Conservation (phyloP, 305 asterid species). For the Solanum hybrid region DNA sequence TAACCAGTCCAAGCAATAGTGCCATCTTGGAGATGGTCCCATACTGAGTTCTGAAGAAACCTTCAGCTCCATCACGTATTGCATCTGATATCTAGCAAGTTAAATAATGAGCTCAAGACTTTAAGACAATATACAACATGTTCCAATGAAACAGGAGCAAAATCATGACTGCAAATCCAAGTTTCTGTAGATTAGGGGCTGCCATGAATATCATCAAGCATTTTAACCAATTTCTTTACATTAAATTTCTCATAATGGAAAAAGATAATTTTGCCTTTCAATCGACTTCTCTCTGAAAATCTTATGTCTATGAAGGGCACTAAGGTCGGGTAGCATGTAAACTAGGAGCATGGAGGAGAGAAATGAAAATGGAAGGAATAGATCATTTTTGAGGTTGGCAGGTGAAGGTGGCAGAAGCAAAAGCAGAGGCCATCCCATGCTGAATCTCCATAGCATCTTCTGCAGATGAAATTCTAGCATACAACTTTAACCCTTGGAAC, state of each 20-base stretch:
- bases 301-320: background rate
- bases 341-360: background rate
- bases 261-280: background rate
- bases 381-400: background rate
- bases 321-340: background rate
- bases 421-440: background rate
- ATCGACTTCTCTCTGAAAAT: background rate
- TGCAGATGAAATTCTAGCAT: background rate
- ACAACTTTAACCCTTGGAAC: background rate
- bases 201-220: background rate
- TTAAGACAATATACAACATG: background rate
- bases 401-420: background rate
- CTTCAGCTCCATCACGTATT: conserved; percentile 99
- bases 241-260: background rate
- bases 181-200: background rate
- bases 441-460: background rate
- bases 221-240: background rate
- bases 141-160: background rate
- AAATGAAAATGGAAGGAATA: background rate
- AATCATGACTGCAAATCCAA: background rate
- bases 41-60: conserved; percentile 93
- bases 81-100: conserved; percentile 93
- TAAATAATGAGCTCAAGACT: conserved; percentile 25
- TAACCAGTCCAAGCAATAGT: conserved; percentile 53
- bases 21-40: conserved; percentile 99